Base-by-base conservation (phyloP, 2,329 filamentous ascomycete genomes). In the Corynespora cassiicola region DNA sequence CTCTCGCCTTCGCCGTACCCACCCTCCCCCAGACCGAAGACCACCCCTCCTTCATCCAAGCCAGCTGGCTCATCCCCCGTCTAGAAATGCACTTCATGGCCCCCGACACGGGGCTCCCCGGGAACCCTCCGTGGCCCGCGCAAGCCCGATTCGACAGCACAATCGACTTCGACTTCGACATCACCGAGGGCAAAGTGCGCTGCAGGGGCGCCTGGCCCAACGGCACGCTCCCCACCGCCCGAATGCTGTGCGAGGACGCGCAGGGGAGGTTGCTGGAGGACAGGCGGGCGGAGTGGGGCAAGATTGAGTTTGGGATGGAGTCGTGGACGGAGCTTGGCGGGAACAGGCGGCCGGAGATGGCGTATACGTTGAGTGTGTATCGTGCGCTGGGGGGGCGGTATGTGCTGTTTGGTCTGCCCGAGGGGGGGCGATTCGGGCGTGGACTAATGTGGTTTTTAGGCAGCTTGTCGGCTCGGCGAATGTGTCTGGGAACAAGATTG, bases 11-110 rank as follows among this genome's bases (percentile, higher is more conserved):
- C n/a, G n/a, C n/a, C n/a, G n/a, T n/a, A n/a, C n/a, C n/a, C n/a
- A n/a, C n/a, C n/a, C n/a, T n/a, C n/a, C n/a, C n/a, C n/a, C n/a
- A n/a, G n/a, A n/a, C n/a, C n/a, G n/a, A n/a, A n/a, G n/a, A n/a
- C n/a, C n/a, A n/a, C n/a, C n/a, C n/a, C n/a, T n/a, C n/a, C n/a
- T n/a, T n/a, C n/a, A n/a, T n/a, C n/a, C n/a, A n/a, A n/a, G n/a
- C n/a, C n/a, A n/a, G n/a, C n/a, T 61, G 52, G 52, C 31, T 18
- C 14, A 61, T 63, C 18, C 36, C 56, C 8, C 31, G 27, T 22
- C 40, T 63, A 9, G 21, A 52, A 16, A 52, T 56, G 25, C 61
- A 65, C 45, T 62, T 61, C 45, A 61, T 65, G 58, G 52, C 36
- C 27, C 17, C 8, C 5, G 31, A 43, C 36, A 51, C 52, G 6